phyloP scores from a whole-genome alignment of 1,284 basidiomycete genomes.

The Coniferiporia sulphurascens region DNA sequence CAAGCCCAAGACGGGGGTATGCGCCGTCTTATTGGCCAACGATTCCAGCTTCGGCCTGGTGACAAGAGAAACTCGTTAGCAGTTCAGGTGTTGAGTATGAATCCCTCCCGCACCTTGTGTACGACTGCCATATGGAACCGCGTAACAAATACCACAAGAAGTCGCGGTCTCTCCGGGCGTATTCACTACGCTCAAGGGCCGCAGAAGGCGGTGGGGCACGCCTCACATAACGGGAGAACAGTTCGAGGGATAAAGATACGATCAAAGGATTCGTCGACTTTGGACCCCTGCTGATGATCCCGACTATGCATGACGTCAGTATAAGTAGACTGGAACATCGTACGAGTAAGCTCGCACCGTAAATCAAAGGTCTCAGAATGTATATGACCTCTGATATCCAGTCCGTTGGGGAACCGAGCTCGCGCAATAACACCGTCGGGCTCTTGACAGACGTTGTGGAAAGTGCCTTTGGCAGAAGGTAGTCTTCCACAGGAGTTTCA shows the following conservation, averaged over 20 bases:
- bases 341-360: conserved; percentile 43
- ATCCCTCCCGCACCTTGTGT: conserved; percentile 53
- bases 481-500: conserved; percentile 64
- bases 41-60: conserved; percentile 71
- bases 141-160: conserved; percentile 85
- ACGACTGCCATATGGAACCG: conserved; percentile 85
- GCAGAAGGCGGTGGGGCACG: conserved; percentile 57
- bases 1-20: conserved; percentile 70
- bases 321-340: neutral
- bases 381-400: conserved; percentile 68
- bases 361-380: conserved; percentile 65
- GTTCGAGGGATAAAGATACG: conserved; percentile 53
- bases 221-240: conserved; percentile 63
- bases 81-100: conserved; percentile 13
- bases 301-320: conserved; percentile 27
- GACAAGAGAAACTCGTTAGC: conserved; percentile 5
- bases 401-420: conserved; percentile 57
- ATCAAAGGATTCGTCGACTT: conserved; percentile 48
- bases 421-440: conserved; percentile 56
- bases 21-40: conserved; percentile 53
- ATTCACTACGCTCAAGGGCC: conserved; percentile 70
- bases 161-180: conserved; percentile 75
- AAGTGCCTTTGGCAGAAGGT: conserved; percentile 72
- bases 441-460: conserved; percentile 65
- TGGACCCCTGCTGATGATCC: conserved; percentile 30